A percentile compares a stretch with the other conserved stretches of the same genome.
Conservation (phyloP, 805 yeast species). For the Saccharomycopsis sp. region DNA sequence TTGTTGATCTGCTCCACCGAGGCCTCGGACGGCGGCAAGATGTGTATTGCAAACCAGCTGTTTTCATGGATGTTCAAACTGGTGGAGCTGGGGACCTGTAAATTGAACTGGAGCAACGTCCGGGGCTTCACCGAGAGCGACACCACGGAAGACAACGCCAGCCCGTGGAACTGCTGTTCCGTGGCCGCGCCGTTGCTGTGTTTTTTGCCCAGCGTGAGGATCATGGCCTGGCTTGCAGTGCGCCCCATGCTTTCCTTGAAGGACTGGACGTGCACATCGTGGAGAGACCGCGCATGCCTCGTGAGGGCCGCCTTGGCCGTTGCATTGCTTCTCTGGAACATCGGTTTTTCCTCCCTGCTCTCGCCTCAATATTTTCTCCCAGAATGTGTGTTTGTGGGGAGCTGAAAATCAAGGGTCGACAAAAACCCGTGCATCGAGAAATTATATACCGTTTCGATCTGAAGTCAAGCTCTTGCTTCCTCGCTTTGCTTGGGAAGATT, state of each 20-base stretch:
- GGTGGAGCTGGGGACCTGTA: constrained; percentile 80
- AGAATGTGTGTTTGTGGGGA: too few relatives aligned
- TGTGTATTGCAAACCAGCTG: constrained; percentile 60
- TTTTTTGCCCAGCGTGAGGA: constrained; percentile 44
- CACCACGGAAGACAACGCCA: constrained; percentile 79
- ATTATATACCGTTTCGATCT: too few relatives aligned
- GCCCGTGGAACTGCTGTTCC: constrained; percentile 45
- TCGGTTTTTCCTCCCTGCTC: too few relatives aligned
- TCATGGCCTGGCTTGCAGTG: constrained; percentile 46
- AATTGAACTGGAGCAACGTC: constrained; percentile 76
- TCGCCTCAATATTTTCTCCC: too few relatives aligned
- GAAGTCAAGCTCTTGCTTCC: too few relatives aligned
- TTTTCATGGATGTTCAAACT: constrained; percentile 53
- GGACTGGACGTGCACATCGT: neutral
- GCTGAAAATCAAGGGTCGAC: too few relatives aligned
- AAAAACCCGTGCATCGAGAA: too few relatives aligned
- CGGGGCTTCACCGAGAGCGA: constrained; percentile 71
- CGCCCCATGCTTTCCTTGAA: constrained; percentile 37
- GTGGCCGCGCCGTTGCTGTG: constrained; percentile 22
- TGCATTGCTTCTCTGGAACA: too few relatives aligned
- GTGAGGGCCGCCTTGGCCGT: too few relatives aligned
- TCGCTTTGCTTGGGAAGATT: too few relatives aligned
- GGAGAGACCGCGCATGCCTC: too few relatives aligned
- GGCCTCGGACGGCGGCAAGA: constrained; percentile 50
- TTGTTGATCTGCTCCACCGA: constrained; percentile 54